phyloP scores from a whole-genome alignment of 176 grass and related monocot species.

The Lolium multiflorum region DNA sequence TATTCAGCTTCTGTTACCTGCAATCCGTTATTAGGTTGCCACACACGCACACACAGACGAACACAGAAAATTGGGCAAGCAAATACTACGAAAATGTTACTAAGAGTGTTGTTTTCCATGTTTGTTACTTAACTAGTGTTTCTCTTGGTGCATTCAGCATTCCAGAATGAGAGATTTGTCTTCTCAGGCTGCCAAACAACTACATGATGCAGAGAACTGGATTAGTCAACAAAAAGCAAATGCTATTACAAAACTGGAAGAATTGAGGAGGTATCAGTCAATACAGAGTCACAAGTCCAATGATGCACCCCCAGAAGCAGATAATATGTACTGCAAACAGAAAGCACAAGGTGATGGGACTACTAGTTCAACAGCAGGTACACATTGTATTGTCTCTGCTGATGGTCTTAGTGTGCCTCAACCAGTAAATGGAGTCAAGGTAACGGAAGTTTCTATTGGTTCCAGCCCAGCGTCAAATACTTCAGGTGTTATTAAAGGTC shows the following conservation, averaged over 20 bases:
- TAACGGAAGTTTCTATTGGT: constrained; percentile 18
- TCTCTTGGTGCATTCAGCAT: constrained; percentile 52
- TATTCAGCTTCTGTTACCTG: background rate
- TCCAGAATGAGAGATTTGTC: constrained; percentile 63
- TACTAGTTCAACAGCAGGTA: background rate
- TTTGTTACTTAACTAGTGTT: constrained; percentile 38
- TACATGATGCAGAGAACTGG: constrained; percentile 59
- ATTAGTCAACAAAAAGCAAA: constrained; percentile 61
- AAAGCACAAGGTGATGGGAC: constrained; percentile 17
- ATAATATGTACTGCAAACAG: constrained; percentile 32
- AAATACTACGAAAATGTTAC: background rate
- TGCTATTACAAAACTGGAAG: constrained; percentile 66
- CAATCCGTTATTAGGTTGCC: background rate
- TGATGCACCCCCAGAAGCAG: constrained; percentile 30
- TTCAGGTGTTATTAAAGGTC: constrained; percentile 12
- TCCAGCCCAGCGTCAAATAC: constrained; percentile 27
- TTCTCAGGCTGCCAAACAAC: constrained; percentile 59
- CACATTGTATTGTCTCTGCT: constrained; percentile 7
- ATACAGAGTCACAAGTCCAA: constrained; percentile 6
- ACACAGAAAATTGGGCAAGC: background rate
- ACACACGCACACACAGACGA: background rate
- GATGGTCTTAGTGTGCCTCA: constrained; percentile 31
- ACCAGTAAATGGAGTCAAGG: constrained; percentile 18
- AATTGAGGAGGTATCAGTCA: constrained; percentile 50
- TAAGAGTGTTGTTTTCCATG: constrained; percentile 3